A percentile compares a stretch with the other conserved stretches of the same genome.
Evolutionary conservation across 192 early-diverging fungal species (phyloP).

Genomic region (Backusella westeae): DNA sequence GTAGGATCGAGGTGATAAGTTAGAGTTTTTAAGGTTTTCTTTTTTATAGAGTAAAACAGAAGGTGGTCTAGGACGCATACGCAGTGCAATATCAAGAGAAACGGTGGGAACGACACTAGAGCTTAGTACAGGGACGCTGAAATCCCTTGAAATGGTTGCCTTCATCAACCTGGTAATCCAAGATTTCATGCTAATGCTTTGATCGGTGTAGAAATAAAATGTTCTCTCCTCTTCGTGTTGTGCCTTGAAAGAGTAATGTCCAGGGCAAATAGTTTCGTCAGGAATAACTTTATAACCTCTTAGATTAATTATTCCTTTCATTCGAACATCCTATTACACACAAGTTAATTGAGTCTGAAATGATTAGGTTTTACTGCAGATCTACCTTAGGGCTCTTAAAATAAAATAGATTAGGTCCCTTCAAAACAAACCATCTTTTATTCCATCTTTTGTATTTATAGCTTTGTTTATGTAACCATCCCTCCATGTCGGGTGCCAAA

Average conservation of each 20-base stretch:
- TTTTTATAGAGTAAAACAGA: slow-evolving; percentile 31
- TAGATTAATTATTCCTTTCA: slow-evolving; percentile 59
- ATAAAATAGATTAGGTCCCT: slow-evolving; percentile 50
- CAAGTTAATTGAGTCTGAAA: background rate
- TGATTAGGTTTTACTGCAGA: background rate
- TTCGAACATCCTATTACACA: slow-evolving; percentile 33
- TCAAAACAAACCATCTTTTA: slow-evolving; percentile 54
- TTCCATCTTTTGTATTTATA: slow-evolving; percentile 55
- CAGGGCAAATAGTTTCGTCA: slow-evolving; percentile 55
- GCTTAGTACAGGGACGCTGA: slow-evolving; percentile 50
- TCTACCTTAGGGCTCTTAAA: slow-evolving; percentile 47
- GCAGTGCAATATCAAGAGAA: slow-evolving; percentile 48
- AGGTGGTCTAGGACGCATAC: slow-evolving; percentile 50
- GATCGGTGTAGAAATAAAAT: slow-evolving; percentile 59
- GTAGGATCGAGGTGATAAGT: slow-evolving; percentile 4
- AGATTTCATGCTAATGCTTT: slow-evolving; percentile 40
- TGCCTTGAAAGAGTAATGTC: slow-evolving; percentile 62
- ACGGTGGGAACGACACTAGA: slow-evolving; percentile 56
- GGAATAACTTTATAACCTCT: slow-evolving; percentile 55
- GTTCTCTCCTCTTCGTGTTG: slow-evolving; percentile 54
- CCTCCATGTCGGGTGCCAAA: slow-evolving; percentile 45
- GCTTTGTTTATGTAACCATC: slow-evolving; percentile 53
- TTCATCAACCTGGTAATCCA: slow-evolving; percentile 65
- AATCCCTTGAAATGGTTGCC: slow-evolving; percentile 58
- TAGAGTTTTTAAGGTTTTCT: slow-evolving; percentile 20